A percentile compares a stretch with the other conserved stretches of the same genome.
Evolutionary conservation across 768 basidiomycete genomes (phyloP).

Genomic region (Amanita pallidorosea): DNA sequence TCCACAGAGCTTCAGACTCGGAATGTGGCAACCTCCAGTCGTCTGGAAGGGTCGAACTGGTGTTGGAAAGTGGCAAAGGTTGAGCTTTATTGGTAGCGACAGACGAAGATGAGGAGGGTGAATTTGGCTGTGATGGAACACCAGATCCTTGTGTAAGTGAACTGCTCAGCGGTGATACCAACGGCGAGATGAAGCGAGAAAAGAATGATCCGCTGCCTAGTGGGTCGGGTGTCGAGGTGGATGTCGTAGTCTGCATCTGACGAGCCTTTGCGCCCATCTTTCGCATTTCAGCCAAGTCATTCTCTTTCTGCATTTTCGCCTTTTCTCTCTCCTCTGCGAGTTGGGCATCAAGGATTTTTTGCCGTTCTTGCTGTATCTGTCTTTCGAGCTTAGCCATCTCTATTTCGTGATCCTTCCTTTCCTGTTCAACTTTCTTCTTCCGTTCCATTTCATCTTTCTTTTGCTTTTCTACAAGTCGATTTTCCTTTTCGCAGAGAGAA

Average conservation of each 20-base stretch:
- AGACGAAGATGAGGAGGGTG: neutral
- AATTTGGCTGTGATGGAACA: neutral
- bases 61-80: neutral
- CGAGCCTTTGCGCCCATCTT: neutral
- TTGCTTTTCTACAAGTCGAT: constrained; percentile 13
- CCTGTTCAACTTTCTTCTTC: constrained; percentile 10
- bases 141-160: neutral
- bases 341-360: constrained; percentile 15
- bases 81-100: neutral
- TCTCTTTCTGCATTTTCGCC: constrained; percentile 27
- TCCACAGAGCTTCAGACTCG: constrained; percentile 38
- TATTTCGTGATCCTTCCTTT: constrained; percentile 23
- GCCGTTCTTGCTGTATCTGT: constrained; percentile 10
- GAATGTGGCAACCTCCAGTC: constrained; percentile 14
- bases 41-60: neutral
- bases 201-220: neutral
- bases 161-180: neutral
- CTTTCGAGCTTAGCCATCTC: constrained; percentile 23
- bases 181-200: neutral
- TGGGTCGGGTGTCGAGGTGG: neutral
- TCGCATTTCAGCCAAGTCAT: neutral
- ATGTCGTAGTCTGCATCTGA: neutral
- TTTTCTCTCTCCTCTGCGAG: constrained; percentile 23
- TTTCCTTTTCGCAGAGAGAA: constrained; percentile 33
- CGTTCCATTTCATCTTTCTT: constrained; percentile 17